A percentile compares a stretch with the other conserved stretches of the same genome.
Conservation (phyloP, 2,329 filamentous ascomycete species). For the Trichophyton benhamiae region DNA sequence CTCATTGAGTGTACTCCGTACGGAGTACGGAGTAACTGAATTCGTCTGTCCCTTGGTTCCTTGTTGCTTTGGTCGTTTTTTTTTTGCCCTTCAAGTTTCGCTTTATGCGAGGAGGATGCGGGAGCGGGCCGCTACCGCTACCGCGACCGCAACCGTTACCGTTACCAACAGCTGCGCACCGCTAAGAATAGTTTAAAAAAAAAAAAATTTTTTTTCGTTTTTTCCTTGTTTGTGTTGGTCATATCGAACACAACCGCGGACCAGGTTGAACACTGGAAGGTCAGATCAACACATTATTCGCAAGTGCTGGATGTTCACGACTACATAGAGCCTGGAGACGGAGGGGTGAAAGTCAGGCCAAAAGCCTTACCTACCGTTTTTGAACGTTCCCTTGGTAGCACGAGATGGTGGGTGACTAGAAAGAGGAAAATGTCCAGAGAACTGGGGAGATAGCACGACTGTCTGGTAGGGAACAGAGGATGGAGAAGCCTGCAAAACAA, state of each 20-base stretch:
- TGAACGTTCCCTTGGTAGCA: neutral
- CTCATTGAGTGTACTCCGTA: too few relatives aligned
- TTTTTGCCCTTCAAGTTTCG: neutral
- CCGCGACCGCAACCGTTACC: conserved; percentile 6
- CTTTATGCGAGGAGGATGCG: conserved; percentile 5
- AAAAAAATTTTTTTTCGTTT: neutral
- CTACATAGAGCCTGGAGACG: neutral
- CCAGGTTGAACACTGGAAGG: neutral
- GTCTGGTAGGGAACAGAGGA: neutral
- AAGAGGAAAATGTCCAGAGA: neutral
- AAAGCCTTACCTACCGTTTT: neutral
- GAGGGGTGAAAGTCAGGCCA: neutral
- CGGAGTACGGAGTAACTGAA: neutral
- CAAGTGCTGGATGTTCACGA: neutral
- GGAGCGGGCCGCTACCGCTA: conserved; percentile 6
- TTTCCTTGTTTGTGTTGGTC: neutral
- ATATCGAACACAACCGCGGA: neutral
- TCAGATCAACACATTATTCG: neutral
- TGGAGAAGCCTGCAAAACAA: neutral
- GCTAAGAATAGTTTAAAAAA: conserved; percentile 4
- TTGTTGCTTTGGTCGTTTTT: neutral
- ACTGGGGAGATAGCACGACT: neutral
- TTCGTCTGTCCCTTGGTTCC: neutral
- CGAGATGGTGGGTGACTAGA: neutral
- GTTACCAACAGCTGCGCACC: conserved; percentile 2